Conservation (phyloP, 2,329 filamentous ascomycete genomes). For the Annulohypoxylon truncatum region DNA sequence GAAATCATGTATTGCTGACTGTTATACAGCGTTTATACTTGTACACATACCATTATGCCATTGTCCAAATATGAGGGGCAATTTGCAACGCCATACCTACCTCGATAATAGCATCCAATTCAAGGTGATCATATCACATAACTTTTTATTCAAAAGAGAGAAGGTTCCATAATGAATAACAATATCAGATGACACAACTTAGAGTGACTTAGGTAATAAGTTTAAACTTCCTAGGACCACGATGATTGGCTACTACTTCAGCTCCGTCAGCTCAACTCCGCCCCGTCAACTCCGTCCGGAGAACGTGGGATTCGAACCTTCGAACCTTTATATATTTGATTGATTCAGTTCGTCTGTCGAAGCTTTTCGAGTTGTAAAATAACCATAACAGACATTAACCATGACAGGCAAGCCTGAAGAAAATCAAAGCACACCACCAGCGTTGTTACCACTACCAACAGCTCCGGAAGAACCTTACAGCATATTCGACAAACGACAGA, state of each 20-base stretch:
- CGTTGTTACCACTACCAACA: neutral
- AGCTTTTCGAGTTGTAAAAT: neutral
- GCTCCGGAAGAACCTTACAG: constrained; percentile 54
- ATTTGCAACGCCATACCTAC: too few relatives aligned
- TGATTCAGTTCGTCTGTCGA: neutral
- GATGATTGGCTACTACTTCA: neutral
- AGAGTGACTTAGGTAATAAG: too few relatives aligned
- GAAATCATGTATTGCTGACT: too few relatives aligned
- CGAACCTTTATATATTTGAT: neutral
- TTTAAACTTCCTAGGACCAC: too few relatives aligned
- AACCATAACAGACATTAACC: neutral
- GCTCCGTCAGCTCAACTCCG: neutral
- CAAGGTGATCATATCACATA: too few relatives aligned
- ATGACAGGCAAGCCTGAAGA: constrained; percentile 21
- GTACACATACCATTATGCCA: too few relatives aligned
- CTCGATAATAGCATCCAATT: too few relatives aligned
- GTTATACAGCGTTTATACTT: too few relatives aligned
- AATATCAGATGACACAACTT: too few relatives aligned
- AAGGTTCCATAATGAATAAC: too few relatives aligned
- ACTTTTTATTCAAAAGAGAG: too few relatives aligned
- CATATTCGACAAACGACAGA: constrained; percentile 63
- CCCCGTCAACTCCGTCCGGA: neutral
- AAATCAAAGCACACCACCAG: constrained; percentile 8
- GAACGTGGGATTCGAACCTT: neutral
- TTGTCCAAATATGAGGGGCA: too few relatives aligned